phyloP scores from a whole-genome alignment of 2,329 filamentous ascomycete species.

The Lecanicillium sp. region DNA sequence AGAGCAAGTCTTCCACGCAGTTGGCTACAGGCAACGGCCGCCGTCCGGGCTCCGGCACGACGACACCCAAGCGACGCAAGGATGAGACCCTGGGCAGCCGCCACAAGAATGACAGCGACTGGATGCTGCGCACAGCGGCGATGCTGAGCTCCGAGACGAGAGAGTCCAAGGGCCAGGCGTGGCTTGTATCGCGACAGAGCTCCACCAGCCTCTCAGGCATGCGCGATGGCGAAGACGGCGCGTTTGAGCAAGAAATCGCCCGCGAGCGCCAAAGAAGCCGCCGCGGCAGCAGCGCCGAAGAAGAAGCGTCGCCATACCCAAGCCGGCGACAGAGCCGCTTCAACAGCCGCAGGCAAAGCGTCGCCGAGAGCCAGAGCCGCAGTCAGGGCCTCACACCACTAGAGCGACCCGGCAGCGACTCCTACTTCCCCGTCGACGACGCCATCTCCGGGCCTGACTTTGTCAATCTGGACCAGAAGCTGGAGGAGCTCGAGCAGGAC shows the following conservation, averaged over 20 bases:
- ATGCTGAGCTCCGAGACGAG: conserved; percentile 53
- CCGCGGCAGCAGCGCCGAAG: conserved; percentile 33
- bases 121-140: conserved; percentile 56
- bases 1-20: conserved; percentile 57
- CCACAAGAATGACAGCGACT: conserved; percentile 48
- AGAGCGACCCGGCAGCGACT: conserved; percentile 31
- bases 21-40: conserved; percentile 23
- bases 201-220: conserved; percentile 52
- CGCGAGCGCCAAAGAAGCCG: conserved; percentile 43
- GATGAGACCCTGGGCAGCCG: conserved; percentile 20
- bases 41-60: conserved; percentile 18
- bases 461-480: conserved; percentile 51
- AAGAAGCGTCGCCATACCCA: conserved; percentile 24
- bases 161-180: conserved; percentile 61
- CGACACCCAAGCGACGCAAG: conserved; percentile 25
- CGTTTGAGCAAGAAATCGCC: conserved; percentile 41
- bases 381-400: conserved; percentile 36
- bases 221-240: conserved; percentile 43
- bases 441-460: conserved; percentile 49
- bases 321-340: conserved; percentile 42
- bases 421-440: conserved; percentile 33
- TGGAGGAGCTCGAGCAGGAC: conserved; percentile 46
- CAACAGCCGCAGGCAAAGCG: conserved; percentile 27
- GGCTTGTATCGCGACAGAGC: conserved; percentile 57
- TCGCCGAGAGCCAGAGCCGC: conserved; percentile 19